Evolutionary conservation across 495 filamentous ascomycete genomes (phyloP).

Genomic region (Talaromyces liani): DNA sequence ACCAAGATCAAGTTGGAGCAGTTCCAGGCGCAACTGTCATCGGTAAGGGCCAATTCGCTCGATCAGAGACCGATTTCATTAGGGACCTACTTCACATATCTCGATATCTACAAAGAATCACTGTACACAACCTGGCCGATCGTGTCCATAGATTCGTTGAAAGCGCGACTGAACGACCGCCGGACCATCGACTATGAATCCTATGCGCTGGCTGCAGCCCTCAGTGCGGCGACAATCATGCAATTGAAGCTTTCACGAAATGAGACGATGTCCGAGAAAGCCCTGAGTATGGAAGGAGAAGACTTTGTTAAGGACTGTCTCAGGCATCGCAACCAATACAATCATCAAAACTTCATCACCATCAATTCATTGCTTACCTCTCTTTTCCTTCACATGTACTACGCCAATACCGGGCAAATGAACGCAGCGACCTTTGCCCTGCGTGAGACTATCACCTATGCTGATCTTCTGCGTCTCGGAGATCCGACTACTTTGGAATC

Average conservation of each 20-base stretch:
- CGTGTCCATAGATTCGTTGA: conserved; percentile 10
- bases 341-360: conserved; percentile 7
- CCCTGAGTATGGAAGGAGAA: conserved; percentile 7
- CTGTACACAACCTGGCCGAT: conserved; percentile 16
- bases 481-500: conserved; percentile 6
- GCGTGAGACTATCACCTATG: conserved; percentile 13
- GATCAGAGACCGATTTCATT: conserved; percentile 6
- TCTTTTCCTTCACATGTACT: conserved; percentile 16
- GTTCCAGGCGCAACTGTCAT: conserved; percentile 4
- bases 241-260: conserved; percentile 9
- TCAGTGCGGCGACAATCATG: conserved; percentile 15
- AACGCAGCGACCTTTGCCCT: conserved; percentile 13
- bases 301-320: conserved; percentile 15
- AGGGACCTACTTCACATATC: conserved; percentile 7
- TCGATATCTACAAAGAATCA: conserved; percentile 11
- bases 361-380: conserved; percentile 11
- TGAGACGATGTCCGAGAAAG: neutral
- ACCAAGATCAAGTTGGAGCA: conserved; percentile 13
- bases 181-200: conserved; percentile 4
- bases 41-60: neutral
- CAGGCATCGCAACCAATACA: conserved; percentile 9
- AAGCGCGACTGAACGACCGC: conserved; percentile 1
- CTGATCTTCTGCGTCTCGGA: conserved; percentile 13
- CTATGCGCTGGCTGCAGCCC: conserved; percentile 12
- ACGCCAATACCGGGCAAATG: conserved; percentile 15